Evolutionary conservation across 1,284 basidiomycete genomes (phyloP).

Genomic region (Trichosporon sp.): DNA sequence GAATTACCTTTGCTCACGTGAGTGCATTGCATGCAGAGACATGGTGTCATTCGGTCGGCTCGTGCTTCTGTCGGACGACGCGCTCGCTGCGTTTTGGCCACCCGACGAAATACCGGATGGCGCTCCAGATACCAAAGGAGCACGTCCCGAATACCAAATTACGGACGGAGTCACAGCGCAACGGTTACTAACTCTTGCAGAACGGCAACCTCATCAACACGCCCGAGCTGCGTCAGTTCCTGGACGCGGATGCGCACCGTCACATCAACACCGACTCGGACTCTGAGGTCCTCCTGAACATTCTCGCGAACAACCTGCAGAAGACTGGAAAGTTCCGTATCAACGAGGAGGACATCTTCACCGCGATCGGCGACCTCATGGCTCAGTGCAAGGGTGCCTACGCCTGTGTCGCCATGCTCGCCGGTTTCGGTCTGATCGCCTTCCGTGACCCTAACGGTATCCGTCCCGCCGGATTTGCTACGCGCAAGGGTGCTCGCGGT

Average conservation of each 20-base stretch:
- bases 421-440: conserved; percentile 96
- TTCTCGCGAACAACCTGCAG: conserved; percentile 95
- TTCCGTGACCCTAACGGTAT: conserved; percentile 99
- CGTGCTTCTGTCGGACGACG: background rate
- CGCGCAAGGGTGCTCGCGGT: conserved; percentile 50
- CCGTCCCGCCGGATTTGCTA: conserved; percentile 79
- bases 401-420: conserved; percentile 95
- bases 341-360: conserved; percentile 99
- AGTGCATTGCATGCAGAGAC: conserved; percentile 35
- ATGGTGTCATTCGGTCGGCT: background rate
- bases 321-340: conserved; percentile 97
- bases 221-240: conserved; percentile 71
- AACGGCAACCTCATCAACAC: conserved; percentile 99
- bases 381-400: conserved; percentile 84
- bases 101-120: background rate
- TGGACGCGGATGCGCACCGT: conserved; percentile 93
- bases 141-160: background rate
- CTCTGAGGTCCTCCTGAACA: conserved; percentile 94
- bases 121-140: background rate
- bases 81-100: background rate
- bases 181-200: conserved; percentile 49
- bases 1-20: conserved; percentile 96
- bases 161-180: background rate
- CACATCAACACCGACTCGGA: conserved; percentile 99
- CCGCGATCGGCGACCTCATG: conserved; percentile 86